Evolutionary conservation across 306 rosid species (phyloP).

Genomic region (Albizia julibrissin): DNA sequence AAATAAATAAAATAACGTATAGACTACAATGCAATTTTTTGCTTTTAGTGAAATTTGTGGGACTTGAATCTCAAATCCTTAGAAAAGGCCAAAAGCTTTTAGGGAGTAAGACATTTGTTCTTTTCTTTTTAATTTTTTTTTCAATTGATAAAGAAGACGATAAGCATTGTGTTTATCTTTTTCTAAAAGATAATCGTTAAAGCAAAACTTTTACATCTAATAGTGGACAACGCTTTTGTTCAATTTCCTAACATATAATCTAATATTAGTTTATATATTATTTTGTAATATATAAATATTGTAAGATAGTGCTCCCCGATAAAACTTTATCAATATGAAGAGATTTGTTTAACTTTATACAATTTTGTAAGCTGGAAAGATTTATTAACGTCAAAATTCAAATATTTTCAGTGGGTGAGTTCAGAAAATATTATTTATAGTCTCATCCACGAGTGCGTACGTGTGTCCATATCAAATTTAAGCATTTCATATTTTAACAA

Average conservation of each 20-base stretch:
- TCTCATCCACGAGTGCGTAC: too few species aligned
- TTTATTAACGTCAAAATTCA: too few species aligned
- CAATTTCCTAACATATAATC: neutral
- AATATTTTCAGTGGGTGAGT: too few species aligned
- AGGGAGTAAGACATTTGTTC: neutral
- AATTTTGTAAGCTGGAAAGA: too few species aligned
- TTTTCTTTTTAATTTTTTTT: neutral
- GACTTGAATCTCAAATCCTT: neutral
- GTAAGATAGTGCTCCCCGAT: too few species aligned
- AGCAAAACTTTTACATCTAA: neutral
- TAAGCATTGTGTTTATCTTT: neutral
- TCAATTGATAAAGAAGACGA: neutral
- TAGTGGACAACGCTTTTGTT: neutral
- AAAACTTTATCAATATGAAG: too few species aligned
- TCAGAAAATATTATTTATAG: too few species aligned
- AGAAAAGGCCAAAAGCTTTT: constrained; percentile 6
- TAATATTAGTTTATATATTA: too few species aligned
- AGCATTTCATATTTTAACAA: too few species aligned
- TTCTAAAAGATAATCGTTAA: neutral
- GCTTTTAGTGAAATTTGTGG: neutral
- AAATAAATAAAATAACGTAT: neutral
- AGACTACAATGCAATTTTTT: neutral
- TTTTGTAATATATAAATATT: too few species aligned
- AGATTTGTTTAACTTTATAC: too few species aligned
- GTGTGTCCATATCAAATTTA: too few species aligned